Percentiles rank a stretch among this genome's conserved stretches.
Conservation (phyloP, 2,329 filamentous ascomycete genomes). For the Colletotrichum sp. region DNA sequence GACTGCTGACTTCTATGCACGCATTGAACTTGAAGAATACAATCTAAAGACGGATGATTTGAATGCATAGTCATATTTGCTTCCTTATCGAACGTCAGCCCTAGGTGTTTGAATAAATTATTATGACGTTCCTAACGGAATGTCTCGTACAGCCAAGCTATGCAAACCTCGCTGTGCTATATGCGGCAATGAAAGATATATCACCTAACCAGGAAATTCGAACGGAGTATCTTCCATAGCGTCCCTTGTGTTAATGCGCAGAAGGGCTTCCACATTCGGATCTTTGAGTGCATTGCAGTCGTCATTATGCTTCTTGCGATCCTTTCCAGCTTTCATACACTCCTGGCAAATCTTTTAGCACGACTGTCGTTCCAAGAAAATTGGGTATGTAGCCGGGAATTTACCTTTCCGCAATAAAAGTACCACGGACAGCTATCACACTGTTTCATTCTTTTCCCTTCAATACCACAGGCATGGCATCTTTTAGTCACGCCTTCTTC, state of each 20-base stretch:
- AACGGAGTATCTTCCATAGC: neutral
- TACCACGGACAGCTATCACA: neutral
- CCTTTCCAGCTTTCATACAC: neutral
- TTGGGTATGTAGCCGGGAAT: accelerated
- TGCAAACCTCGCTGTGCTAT: neutral
- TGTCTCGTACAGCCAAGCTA: neutral
- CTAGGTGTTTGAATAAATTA: neutral
- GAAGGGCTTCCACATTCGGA: neutral
- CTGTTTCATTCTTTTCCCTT: neutral
- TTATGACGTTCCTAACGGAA: neutral
- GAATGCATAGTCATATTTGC: neutral
- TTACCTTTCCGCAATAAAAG: neutral
- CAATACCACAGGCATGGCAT: neutral
- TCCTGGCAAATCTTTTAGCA: neutral
- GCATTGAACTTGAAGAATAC: accelerated
- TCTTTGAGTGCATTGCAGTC: neutral
- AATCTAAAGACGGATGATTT: accelerated
- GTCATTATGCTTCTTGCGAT: neutral
- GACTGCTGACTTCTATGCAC: neutral
- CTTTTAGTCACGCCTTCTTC: neutral
- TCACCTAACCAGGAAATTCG: neutral
- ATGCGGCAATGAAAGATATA: neutral
- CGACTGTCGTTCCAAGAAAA: too few relatives aligned
- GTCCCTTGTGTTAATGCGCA: neutral
- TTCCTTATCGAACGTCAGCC: accelerated